These are phyloP conservation scores for Brettanomyces bruxellensis DNA, from an alignment of 805 yeast genomes.

Conservation along the genomic window DNA sequence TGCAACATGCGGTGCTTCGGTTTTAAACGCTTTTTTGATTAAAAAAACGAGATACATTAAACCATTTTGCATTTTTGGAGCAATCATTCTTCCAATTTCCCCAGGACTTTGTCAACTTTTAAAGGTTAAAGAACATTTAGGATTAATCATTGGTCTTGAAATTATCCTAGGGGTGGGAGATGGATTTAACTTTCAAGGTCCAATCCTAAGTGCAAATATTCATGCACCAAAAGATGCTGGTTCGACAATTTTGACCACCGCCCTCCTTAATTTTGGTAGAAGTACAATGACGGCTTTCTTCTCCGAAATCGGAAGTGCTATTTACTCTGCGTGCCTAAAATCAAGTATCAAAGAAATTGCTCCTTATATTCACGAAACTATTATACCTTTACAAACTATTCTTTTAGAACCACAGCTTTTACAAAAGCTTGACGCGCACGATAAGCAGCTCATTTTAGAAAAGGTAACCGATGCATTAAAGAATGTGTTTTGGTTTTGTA, in stretches of 20 bases:
- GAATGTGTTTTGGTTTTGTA: constrained; percentile 32
- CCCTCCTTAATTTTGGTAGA: constrained; percentile 35
- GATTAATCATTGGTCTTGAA: constrained; percentile 34
- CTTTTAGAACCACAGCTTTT: constrained; percentile 2
- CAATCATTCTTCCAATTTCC: constrained; percentile 25
- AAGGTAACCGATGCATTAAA: constrained; percentile 28
- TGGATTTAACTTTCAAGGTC: constrained; percentile 38
- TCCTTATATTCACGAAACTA: background rate
- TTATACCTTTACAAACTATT: background rate
- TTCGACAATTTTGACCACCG: constrained; percentile 37
- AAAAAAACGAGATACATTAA: constrained; percentile 32
- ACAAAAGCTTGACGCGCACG: constrained; percentile 5
- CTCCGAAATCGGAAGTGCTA: constrained; percentile 33
- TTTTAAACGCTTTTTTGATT: constrained; percentile 26
- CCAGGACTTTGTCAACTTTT: constrained; percentile 35
- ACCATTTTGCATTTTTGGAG: constrained; percentile 30
- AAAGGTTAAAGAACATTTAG: constrained; percentile 26
- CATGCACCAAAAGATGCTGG: constrained; percentile 44
- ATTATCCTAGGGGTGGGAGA: constrained; percentile 37
- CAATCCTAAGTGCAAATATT: constrained; percentile 35
- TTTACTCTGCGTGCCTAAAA: constrained; percentile 25
- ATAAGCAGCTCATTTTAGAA: constrained; percentile 9
- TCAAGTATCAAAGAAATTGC: constrained; percentile 7
- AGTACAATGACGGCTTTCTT: constrained; percentile 38
- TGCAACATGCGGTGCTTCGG: background rate